Percentiles rank a stretch among this genome's conserved stretches.
These are phyloP conservation scores for Trametes elegans DNA, from an alignment of 768 basidiomycete genomes.

Conservation along the genomic window DNA sequence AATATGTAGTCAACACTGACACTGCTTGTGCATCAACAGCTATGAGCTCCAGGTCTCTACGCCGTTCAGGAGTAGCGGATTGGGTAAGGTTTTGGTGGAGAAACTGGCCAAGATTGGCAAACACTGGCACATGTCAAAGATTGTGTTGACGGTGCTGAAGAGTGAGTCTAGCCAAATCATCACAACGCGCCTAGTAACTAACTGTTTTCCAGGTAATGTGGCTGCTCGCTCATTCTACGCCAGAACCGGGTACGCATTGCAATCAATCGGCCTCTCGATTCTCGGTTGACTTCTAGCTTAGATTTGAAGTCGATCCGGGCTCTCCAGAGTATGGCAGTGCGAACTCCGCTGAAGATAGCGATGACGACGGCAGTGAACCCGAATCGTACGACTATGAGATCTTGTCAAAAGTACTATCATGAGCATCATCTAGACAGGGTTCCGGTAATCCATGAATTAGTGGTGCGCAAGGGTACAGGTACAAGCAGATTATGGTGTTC, in stretches of 20 bases:
- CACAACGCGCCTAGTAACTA: no score
- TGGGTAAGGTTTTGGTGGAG: conserved; percentile 56
- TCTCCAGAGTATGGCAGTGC: conserved; percentile 43
- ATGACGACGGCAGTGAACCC: conserved; percentile 12
- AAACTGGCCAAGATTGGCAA: conserved; percentile 49
- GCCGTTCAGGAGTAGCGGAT: conserved; percentile 45
- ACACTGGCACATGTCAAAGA: conserved; percentile 59
- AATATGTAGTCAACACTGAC: background rate
- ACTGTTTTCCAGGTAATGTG: conserved; percentile 40
- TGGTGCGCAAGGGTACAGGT: background rate
- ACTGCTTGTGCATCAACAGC: conserved; percentile 36
- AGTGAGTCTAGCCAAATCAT: conserved; percentile 39
- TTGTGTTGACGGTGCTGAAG: conserved; percentile 76
- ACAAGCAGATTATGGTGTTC: background rate
- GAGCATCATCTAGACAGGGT: no score
- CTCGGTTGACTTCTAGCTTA: conserved; percentile 23
- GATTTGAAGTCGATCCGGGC: conserved; percentile 51
- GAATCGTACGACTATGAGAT: conserved; percentile 37
- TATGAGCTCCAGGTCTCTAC: conserved; percentile 73
- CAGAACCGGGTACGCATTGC: conserved; percentile 45
- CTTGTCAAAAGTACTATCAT: conserved; percentile 36
- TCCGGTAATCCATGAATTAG: no score
- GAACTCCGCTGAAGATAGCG: background rate
- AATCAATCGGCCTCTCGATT: background rate
- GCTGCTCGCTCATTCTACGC: conserved; percentile 52